Percentiles rank a stretch among this genome's conserved stretches.
These are phyloP conservation scores for Posidonia australis DNA, from an alignment of 106 monocot genomes.

Conservation along the genomic window DNA sequence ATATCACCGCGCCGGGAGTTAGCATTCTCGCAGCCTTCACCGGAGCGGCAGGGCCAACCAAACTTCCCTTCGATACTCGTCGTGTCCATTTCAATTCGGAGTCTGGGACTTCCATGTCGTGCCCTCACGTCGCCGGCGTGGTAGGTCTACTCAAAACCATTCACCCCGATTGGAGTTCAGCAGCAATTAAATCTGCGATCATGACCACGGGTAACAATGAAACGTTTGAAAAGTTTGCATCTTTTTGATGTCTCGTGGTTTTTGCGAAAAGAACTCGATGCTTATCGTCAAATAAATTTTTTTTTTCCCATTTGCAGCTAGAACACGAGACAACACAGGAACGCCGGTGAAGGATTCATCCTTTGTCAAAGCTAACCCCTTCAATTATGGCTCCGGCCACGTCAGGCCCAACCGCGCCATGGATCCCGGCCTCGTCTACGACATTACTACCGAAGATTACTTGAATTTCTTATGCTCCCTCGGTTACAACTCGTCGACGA, in stretches of 20 bases:
- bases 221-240: neutral
- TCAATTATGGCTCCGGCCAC: conserved; percentile 39
- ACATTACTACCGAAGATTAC: conserved; percentile 26
- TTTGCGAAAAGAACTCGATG: too few species aligned
- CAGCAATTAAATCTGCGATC: conserved; percentile 70
- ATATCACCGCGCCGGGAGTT: conserved; percentile 55
- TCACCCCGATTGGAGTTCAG: conserved; percentile 59
- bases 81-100: conserved; percentile 33
- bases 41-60: neutral
- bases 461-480: conserved; percentile 42
- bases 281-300: neutral
- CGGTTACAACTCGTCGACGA: conserved; percentile 22
- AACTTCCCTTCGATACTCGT: neutral
- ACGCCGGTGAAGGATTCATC: conserved; percentile 27
- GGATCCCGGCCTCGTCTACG: conserved; percentile 56
- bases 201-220: conserved; percentile 51
- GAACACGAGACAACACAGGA: conserved; percentile 18
- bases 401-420: conserved; percentile 37
- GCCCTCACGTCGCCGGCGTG: conserved; percentile 69
- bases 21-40: conserved; percentile 16
- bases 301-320: conserved; percentile 25
- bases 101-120: conserved; percentile 83
- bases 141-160: conserved; percentile 51
- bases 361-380: conserved; percentile 13
- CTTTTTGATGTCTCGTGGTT: too few species aligned